A percentile compares a stretch with the other conserved stretches of the same genome.
Evolutionary conservation across 495 filamentous ascomycete genomes (phyloP).

Genomic region (Aspergillus ellipticus): DNA sequence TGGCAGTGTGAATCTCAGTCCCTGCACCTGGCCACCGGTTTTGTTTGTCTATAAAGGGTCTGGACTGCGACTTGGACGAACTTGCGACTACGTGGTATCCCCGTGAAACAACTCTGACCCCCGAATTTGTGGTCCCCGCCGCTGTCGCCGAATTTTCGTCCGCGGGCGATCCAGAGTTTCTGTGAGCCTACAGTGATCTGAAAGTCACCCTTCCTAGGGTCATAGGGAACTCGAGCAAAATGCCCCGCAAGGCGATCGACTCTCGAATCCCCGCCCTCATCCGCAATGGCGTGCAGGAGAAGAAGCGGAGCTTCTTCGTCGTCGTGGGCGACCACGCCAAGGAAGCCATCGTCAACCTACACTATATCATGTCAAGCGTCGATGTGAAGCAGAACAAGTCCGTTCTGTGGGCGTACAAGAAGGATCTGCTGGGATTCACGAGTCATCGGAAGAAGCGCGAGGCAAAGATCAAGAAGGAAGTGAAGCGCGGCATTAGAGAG

Average conservation of each 20-base stretch:
- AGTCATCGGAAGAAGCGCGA: constrained; percentile 97
- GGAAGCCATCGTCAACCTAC: constrained; percentile 93
- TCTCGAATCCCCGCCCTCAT: constrained; percentile 95
- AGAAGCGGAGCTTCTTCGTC: constrained; percentile 97
- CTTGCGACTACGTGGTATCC: neutral
- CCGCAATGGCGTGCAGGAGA: constrained; percentile 92
- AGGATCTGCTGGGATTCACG: constrained; percentile 91
- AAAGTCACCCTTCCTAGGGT: neutral
- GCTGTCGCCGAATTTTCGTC: constrained; percentile 4
- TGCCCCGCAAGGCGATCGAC: constrained; percentile 65
- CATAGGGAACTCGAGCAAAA: constrained; percentile 15
- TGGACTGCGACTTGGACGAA: neutral
- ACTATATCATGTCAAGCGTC: constrained; percentile 86
- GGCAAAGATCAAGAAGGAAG: constrained; percentile 95
- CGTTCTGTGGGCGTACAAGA: constrained; percentile 99
- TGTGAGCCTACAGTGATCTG: neutral
- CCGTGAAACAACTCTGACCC: neutral
- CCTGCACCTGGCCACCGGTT: constrained; percentile 1
- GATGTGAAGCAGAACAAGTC: constrained; percentile 96
- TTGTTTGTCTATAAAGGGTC: constrained; percentile 1
- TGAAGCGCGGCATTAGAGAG: constrained; percentile 92
- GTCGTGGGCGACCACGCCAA: constrained; percentile 94
- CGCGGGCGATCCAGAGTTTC: neutral
- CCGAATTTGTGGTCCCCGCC: constrained; percentile 2
- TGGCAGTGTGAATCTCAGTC: neutral